Percentiles rank a stretch among this genome's conserved stretches.
These are phyloP conservation scores for Sindora glabra DNA, from an alignment of 306 rosid species.

Conservation along the genomic window DNA sequence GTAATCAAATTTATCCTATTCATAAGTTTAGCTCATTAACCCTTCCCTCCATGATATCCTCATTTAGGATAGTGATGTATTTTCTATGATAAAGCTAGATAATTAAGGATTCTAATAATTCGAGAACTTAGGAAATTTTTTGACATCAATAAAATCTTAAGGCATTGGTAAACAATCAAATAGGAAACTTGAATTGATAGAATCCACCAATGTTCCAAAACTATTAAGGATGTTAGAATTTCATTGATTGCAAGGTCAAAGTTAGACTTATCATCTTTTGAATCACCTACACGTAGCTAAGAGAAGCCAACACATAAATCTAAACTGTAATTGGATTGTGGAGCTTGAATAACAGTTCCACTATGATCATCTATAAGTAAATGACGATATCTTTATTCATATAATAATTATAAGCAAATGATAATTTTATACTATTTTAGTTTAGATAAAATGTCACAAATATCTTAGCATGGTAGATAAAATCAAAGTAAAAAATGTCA, in stretches of 20 bases:
- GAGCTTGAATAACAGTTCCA: slow-evolving; percentile 70
- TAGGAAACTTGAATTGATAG: slow-evolving; percentile 60
- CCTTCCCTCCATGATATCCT: slow-evolving; percentile 83
- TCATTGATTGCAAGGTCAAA: slow-evolving; percentile 28
- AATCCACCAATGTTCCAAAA: slow-evolving; percentile 27
- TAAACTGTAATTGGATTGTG: slow-evolving; percentile 53
- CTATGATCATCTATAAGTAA: no score
- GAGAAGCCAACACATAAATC: slow-evolving; percentile 33
- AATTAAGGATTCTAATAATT: slow-evolving; percentile 45
- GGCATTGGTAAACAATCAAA: slow-evolving; percentile 53
- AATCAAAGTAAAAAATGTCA: no score
- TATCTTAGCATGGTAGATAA: no score
- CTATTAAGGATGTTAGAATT: slow-evolving; percentile 21
- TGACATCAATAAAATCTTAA: slow-evolving; percentile 42
- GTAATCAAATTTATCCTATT: slow-evolving; percentile 57
- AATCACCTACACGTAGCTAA: slow-evolving; percentile 26
- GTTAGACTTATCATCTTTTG: slow-evolving; percentile 22
- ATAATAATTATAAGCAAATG: no score
- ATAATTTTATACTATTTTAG: no score
- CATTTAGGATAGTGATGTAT: slow-evolving; percentile 44
- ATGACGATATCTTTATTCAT: no score
- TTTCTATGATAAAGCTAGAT: slow-evolving; percentile 39
- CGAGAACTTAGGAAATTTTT: slow-evolving; percentile 38
- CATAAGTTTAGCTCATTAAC: slow-evolving; percentile 40
- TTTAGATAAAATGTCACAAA: no score